These are phyloP conservation scores for Saccharomycopsis olivae DNA, from an alignment of 805 yeast species.

Conservation along the genomic window DNA sequence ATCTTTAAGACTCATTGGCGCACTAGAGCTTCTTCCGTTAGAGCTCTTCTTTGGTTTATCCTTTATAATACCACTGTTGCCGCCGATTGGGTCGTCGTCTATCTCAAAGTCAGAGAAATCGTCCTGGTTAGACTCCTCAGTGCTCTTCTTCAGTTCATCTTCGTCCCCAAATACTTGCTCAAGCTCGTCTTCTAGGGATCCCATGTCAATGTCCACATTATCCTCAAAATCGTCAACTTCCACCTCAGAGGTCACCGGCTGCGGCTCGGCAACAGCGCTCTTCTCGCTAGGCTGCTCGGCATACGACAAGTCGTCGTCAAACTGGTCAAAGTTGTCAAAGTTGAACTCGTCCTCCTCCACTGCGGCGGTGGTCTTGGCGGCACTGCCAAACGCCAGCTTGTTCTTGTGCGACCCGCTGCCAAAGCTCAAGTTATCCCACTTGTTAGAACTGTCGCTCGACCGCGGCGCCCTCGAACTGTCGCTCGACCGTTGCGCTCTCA, in stretches of 20 bases:
- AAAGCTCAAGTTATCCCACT: background rate
- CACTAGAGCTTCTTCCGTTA: background rate
- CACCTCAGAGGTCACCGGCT: conserved; percentile 21
- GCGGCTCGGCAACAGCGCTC: conserved; percentile 7
- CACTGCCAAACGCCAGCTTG: background rate
- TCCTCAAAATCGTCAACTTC: conserved; percentile 24
- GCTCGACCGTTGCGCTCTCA: background rate
- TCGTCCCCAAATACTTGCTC: conserved; percentile 1
- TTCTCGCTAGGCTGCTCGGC: background rate
- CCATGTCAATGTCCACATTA: conserved; percentile 20
- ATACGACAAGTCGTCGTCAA: conserved; percentile 13
- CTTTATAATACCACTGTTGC: background rate
- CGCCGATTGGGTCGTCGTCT: background rate
- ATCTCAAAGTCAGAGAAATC: conserved; percentile 1
- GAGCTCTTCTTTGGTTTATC: background rate
- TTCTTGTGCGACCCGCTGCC: background rate
- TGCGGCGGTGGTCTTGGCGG: background rate
- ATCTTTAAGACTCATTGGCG: conserved; percentile 2
- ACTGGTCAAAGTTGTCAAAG: conserved; percentile 18
- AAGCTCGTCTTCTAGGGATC: conserved; percentile 18
- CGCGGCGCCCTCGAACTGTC: too few species aligned
- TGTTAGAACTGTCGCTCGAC: background rate
- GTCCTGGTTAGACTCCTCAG: background rate
- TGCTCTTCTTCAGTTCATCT: background rate
- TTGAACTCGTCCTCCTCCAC: conserved; percentile 13